Conservation (phyloP, 2,329 filamentous ascomycete genomes). For the Cercospora sp. region DNA sequence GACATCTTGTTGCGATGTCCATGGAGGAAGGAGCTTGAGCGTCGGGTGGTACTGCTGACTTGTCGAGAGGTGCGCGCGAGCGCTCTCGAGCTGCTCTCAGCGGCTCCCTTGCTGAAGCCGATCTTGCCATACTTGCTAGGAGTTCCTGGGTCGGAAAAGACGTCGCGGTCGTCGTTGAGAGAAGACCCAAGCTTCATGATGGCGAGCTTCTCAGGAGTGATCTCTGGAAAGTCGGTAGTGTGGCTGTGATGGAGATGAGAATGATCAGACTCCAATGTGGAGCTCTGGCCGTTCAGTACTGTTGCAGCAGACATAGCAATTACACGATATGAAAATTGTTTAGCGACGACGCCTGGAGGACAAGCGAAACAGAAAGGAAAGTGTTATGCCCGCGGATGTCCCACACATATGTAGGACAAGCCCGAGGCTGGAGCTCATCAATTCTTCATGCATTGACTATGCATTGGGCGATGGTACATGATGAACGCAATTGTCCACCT, state of each 20-base stretch:
- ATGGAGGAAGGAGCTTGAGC: slow-evolving; percentile 31
- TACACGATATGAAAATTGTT: neutral
- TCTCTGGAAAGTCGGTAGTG: slow-evolving; percentile 9
- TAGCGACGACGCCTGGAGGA: neutral
- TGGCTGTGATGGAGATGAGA: neutral
- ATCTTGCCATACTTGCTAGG: slow-evolving; percentile 15
- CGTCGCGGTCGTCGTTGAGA: slow-evolving; percentile 22
- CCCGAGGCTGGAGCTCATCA: neutral
- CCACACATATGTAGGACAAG: neutral
- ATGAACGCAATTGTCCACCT: neutral
- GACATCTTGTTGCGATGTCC: slow-evolving; percentile 35
- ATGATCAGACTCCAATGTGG: slow-evolving; percentile 2
- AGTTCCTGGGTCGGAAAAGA: slow-evolving; percentile 29
- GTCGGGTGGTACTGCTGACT: slow-evolving; percentile 26
- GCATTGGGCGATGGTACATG: neutral
- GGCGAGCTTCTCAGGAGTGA: slow-evolving; percentile 31
- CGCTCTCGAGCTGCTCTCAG: slow-evolving; percentile 14
- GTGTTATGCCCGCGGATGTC: neutral
- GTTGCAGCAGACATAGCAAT: slow-evolving; percentile 8
- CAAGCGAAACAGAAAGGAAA: neutral
- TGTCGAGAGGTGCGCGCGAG: slow-evolving; percentile 25
- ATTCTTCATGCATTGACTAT: slow-evolving; percentile 4
- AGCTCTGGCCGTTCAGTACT: slow-evolving; percentile 1
- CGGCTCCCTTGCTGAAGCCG: slow-evolving; percentile 16
- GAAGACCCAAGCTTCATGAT: slow-evolving; percentile 27